Conservation (phyloP, 441 rosid genomes). For the Dalechampia spathulata region DNA sequence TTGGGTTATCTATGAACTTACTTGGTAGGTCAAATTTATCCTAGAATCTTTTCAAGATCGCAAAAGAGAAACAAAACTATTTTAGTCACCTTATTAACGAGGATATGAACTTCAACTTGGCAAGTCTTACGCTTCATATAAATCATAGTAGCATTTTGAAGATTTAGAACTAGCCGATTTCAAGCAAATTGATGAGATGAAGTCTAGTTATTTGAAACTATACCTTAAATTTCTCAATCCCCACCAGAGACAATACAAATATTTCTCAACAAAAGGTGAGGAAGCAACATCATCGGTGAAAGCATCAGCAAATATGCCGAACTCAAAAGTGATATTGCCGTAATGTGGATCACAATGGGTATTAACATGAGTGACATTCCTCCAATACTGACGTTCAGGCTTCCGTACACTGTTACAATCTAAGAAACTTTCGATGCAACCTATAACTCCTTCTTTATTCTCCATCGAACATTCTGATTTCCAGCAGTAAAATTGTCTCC, state of each 20-base stretch:
- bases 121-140: too few relatives aligned
- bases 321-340: slow-evolving; percentile 34
- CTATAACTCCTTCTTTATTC: slow-evolving; percentile 16
- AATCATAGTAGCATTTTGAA: too few relatives aligned
- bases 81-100: too few relatives aligned
- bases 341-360: slow-evolving; percentile 44
- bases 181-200: too few relatives aligned
- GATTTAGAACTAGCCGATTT: too few relatives aligned
- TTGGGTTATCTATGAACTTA: too few relatives aligned
- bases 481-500: slow-evolving; percentile 72
- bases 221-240: slow-evolving; percentile 75
- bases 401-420: slow-evolving; percentile 44
- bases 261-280: slow-evolving; percentile 50
- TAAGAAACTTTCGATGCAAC: slow-evolving; percentile 28
- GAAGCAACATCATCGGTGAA: slow-evolving; percentile 59
- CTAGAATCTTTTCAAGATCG: too few relatives aligned
- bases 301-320: slow-evolving; percentile 72
- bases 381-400: slow-evolving; percentile 54
- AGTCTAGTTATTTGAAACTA: too few relatives aligned
- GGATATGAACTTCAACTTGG: too few relatives aligned
- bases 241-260: slow-evolving; percentile 95
- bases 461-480: slow-evolving; percentile 46
- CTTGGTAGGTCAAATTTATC: too few relatives aligned
- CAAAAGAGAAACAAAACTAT: too few relatives aligned
- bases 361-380: slow-evolving; percentile 42